phyloP scores from a whole-genome alignment of 2,329 filamentous ascomycete genomes.

The Xylaria polymorpha region DNA sequence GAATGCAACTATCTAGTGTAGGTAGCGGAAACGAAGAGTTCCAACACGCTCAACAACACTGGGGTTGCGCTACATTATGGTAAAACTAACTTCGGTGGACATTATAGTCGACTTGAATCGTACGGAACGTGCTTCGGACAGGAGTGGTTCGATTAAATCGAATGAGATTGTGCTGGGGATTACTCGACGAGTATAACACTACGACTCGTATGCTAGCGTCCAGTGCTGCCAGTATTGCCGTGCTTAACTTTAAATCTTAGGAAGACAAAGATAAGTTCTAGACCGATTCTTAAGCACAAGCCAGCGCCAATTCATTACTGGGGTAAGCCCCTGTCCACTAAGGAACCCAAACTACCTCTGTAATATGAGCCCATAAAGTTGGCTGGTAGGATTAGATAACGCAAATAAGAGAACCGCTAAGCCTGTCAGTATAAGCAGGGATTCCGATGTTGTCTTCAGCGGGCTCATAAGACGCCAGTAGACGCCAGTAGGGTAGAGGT shows the following conservation, averaged over 20 bases:
- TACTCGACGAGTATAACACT: not conserved
- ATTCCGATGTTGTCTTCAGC: not conserved
- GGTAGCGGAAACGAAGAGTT: not conserved
- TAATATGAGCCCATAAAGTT: not conserved
- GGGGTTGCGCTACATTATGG: not conserved
- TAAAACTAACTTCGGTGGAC: not conserved
- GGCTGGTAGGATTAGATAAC: conserved; percentile 1
- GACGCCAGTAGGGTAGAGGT: not conserved
- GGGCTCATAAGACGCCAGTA: conserved; percentile 3
- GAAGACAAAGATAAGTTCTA: not conserved
- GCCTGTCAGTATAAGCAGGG: not conserved
- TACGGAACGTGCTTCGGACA: not conserved
- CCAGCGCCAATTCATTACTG: not conserved
- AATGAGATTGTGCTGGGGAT: not conserved
- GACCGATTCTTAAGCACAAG: not conserved
- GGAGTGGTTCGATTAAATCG: not conserved
- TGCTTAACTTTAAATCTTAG: not conserved
- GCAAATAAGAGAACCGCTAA: not conserved
- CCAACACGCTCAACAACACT: not conserved
- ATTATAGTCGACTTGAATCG: not conserved
- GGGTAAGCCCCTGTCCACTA: not conserved
- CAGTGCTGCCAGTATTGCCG: not conserved
- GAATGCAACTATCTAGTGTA: not conserved
- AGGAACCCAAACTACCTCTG: not conserved
- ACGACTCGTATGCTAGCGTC: not conserved